Evolutionary conservation across 257 asterid species (phyloP), one percentile per base, ranked within the genome.

Genomic region (Solanum verrucosum): DNA sequence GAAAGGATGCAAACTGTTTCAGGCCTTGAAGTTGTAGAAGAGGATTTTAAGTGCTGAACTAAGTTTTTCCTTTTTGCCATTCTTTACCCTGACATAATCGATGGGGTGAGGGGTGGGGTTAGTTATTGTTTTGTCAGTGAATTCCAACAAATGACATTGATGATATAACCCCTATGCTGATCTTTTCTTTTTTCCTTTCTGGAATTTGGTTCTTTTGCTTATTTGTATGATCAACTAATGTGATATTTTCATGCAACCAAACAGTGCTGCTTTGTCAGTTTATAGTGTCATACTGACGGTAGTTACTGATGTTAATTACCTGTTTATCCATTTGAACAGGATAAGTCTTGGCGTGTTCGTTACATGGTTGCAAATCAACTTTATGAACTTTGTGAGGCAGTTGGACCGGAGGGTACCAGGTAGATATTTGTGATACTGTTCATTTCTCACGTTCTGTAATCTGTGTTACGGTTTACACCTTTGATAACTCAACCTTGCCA

Each of bases 281-380:
- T 29, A 3, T 27, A 46, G 40, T 82, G 44, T 3, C 86, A 18
- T 49, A 82, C 20, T 18, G 42, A 6, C 12, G 52, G 70, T 82
- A 49, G 4, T 82, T 56, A 49, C 70, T 82, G 70, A 49, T 79
- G 65, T 46, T 86, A 52, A 46, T 52, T 86, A 86, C 88, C 83
- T 73, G 27, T 49, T 56, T 52, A 37, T 83, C 8, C 9, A 16
- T 83, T 44, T 88, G 75, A 86, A 78, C 89, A 91, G 93, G 93
- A 91, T 79, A 91, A 89, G 87, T 91, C 93, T 84, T 91, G 92
- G 93, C 92, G 93, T 52, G 92, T 91, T 82, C 93, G 92, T 34
- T 91, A 89, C 68, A 91, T 91, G 93, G 93, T 91, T 78, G 93
- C 93, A 44, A 91, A 91, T 87, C 93, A 91, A 87, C 90, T 91